phyloP scores from a whole-genome alignment of 306 rosid genomes.

The Pueraria montana region DNA sequence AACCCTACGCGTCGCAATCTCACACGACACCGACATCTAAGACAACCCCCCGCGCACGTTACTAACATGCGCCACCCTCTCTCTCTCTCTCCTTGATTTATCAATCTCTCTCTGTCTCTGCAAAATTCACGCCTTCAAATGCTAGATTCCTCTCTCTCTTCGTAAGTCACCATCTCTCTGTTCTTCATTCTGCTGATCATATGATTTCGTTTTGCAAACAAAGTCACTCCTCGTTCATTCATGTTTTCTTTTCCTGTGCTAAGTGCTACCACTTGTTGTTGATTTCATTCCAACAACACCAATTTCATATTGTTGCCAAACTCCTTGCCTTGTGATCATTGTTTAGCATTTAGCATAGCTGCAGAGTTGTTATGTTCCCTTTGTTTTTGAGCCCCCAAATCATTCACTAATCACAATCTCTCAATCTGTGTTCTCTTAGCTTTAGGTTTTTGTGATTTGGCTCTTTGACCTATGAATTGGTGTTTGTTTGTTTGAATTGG shows the following conservation, averaged over 20 bases:
- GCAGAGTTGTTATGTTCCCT: background rate
- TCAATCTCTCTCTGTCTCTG: slow-evolving; percentile 5
- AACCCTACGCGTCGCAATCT: slow-evolving; percentile 32
- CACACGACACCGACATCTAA: slow-evolving; percentile 37
- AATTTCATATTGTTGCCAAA: background rate
- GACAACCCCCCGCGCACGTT: slow-evolving; percentile 41
- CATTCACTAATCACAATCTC: background rate
- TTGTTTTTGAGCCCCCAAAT: background rate
- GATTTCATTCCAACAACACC: slow-evolving; percentile 15
- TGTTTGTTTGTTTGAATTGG: slow-evolving; percentile 39
- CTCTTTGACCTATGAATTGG: slow-evolving; percentile 26
- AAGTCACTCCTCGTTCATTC: slow-evolving; percentile 4
- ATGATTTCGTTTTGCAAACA: slow-evolving; percentile 12
- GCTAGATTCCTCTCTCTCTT: slow-evolving; percentile 46
- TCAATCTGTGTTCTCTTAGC: background rate
- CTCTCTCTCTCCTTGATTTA: background rate
- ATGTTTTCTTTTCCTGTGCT: background rate
- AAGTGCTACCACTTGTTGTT: background rate
- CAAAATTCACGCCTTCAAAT: slow-evolving; percentile 35
- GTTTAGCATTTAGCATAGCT: background rate
- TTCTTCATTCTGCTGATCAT: background rate
- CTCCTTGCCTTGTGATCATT: background rate
- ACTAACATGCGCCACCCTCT: slow-evolving; percentile 53
- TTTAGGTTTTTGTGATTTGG: slow-evolving; percentile 17
- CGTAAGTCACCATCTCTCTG: background rate